Base-by-base conservation (phyloP, 352 stramenopile species). In the Globisporangium nodosum region DNA sequence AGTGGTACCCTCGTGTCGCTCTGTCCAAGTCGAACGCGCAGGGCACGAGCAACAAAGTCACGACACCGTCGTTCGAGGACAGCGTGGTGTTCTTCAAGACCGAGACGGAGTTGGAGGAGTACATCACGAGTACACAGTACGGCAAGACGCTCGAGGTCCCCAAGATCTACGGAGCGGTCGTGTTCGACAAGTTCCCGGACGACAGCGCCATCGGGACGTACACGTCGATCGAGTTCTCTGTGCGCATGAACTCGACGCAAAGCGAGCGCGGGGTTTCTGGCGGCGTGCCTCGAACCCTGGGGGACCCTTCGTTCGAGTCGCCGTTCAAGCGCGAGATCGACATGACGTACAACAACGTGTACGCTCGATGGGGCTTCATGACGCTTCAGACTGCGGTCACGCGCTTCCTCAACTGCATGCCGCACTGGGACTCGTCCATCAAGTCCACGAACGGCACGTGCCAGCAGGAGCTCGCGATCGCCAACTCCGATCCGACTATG, bases 371-470 rank as follows among this genome's bases (percentile, higher is more conserved):
- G 0, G 78, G 78, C 15, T 90, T 90, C 64, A 83, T 88, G 72
- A 88, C 78, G 1, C 54, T 90, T 27, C 81, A 90, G 51, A 90
- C 78, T 30, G 46, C 75, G 0, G 73, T 88, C 4, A 76, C 78
- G 5, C 72, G 74, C 1, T 88, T 90, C 35, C 58, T 72, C 3
- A 81, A 78, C 54, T 90, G 81, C 39, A 68, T 82, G 60, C 81
- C 78, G 0, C 31, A 63, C 21, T 88, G 72, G 73, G 66, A 88
- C 37, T 20, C 50, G 11, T 61, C 64, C 0, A 68, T 62, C 1
- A 63, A 78, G 24, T 60, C 63, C 5, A 82, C 78, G 11, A 79
- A 60, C 20, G 71, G 70, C 4, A 66, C 49, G 2, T 90, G 80
- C 47, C 67, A 71, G 20, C 74, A 85, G 43, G 56, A 58, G 30